phyloP scores from a whole-genome alignment of 306 rosid species.

The Vigna nakashimae region DNA sequence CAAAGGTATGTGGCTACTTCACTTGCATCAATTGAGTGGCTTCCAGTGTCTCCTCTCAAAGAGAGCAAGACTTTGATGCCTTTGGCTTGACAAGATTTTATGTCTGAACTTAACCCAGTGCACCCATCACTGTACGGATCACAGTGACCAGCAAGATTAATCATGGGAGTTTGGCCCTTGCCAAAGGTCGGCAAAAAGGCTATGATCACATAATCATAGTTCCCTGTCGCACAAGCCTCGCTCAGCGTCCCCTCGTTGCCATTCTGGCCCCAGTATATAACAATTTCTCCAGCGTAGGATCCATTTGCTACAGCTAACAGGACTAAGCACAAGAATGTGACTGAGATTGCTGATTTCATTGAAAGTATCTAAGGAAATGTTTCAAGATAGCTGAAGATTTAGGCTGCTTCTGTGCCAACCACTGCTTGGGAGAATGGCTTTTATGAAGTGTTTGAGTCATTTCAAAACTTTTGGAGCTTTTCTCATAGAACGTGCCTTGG shows the following conservation, averaged over 20 bases:
- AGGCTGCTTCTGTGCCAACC: not conserved
- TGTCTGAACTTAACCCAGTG: slow-evolving; percentile 36
- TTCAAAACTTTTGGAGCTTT: not conserved
- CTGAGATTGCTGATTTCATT: not conserved
- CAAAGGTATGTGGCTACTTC: slow-evolving; percentile 51
- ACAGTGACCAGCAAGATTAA: slow-evolving; percentile 10
- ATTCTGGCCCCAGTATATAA: slow-evolving; percentile 55
- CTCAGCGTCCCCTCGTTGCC: slow-evolving; percentile 49
- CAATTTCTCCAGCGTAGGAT: slow-evolving; percentile 41
- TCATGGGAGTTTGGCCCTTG: not conserved
- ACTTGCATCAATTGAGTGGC: slow-evolving; percentile 49
- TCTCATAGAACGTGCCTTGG: slow-evolving; percentile 31
- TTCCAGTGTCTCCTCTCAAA: slow-evolving; percentile 53
- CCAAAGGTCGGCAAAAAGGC: slow-evolving; percentile 7
- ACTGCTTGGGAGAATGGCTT: not conserved
- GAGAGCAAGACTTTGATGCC: slow-evolving; percentile 58
- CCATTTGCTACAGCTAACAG: slow-evolving; percentile 23
- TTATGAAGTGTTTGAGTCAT: slow-evolving; percentile 8
- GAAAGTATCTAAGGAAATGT: not conserved
- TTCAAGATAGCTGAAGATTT: not conserved
- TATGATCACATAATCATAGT: slow-evolving; percentile 34
- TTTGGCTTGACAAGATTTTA: slow-evolving; percentile 54
- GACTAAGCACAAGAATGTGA: slow-evolving; percentile 2
- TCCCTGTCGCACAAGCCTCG: slow-evolving; percentile 47
- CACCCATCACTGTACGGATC: slow-evolving; percentile 44